Evolutionary conservation across 345 rosid species (phyloP).

Genomic region (Salix viminalis): DNA sequence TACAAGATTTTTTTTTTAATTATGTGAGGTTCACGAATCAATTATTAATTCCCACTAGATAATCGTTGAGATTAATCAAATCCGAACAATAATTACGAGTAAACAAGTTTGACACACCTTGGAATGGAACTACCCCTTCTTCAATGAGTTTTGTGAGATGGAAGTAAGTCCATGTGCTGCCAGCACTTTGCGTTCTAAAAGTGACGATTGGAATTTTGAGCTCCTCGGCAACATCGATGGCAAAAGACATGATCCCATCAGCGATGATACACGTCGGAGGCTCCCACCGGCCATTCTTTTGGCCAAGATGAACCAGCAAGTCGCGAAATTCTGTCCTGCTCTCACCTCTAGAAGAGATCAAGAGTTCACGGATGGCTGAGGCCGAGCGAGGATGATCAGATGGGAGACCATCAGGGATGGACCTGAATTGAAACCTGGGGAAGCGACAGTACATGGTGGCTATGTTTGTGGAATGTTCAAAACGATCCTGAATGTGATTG

Average conservation of each 20-base stretch:
- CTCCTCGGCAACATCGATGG: slow-evolving; percentile 22
- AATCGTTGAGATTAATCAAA: too few species aligned
- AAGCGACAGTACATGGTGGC: background rate
- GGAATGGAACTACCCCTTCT: slow-evolving; percentile 15
- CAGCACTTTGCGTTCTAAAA: slow-evolving; percentile 18
- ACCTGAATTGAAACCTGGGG: slow-evolving; percentile 15
- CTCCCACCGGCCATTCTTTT: background rate
- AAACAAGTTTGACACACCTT: background rate
- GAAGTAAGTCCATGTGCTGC: slow-evolving; percentile 14
- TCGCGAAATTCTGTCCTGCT: slow-evolving; percentile 1
- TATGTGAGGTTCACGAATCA: too few species aligned
- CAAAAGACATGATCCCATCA: slow-evolving; percentile 25
- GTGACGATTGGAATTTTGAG: slow-evolving; percentile 9
- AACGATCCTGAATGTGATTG: slow-evolving; percentile 12
- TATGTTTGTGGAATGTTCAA: slow-evolving; percentile 1
- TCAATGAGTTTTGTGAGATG: slow-evolving; percentile 10
- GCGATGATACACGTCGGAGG: slow-evolving; percentile 20
- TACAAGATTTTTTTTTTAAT: too few species aligned
- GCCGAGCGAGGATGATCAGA: slow-evolving; percentile 7
- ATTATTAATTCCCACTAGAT: too few species aligned
- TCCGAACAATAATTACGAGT: too few species aligned
- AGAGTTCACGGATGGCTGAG: background rate
- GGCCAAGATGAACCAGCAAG: background rate
- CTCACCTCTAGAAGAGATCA: background rate
- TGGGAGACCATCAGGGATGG: slow-evolving; percentile 23